A percentile compares a stretch with the other conserved stretches of the same genome.
Conservation (phyloP, 495 filamentous ascomycete genomes). For the Aspergillus carlsbadensis region DNA sequence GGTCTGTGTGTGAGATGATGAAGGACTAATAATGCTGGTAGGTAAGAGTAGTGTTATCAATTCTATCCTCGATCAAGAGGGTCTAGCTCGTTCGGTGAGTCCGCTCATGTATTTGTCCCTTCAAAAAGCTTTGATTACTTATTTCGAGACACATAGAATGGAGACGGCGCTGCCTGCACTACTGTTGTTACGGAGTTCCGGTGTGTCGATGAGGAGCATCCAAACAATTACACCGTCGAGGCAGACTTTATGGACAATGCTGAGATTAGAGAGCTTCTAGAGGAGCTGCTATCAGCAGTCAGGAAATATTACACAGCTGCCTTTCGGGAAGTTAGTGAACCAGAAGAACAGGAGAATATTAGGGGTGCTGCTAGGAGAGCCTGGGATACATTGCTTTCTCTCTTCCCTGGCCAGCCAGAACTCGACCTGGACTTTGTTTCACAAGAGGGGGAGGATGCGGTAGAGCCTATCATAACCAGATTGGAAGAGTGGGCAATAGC, state of each 20-base stretch:
- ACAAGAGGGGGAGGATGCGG: conserved; percentile 6
- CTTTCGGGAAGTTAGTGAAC: conserved; percentile 12
- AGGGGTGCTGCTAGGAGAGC: conserved; percentile 11
- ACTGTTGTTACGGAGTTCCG: conserved; percentile 35
- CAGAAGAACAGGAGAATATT: conserved; percentile 14
- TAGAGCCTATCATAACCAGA: conserved; percentile 5
- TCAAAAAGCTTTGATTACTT: background rate
- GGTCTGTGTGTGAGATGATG: background rate
- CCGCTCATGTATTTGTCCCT: background rate
- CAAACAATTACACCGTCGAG: conserved; percentile 27
- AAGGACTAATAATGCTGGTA: background rate
- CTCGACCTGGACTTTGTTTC: conserved; percentile 24
- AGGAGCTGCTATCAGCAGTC: conserved; percentile 20
- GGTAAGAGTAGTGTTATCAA: conserved; percentile 39
- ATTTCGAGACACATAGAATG: conserved; percentile 18
- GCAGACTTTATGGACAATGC: conserved; percentile 25
- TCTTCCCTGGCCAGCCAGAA: conserved; percentile 20
- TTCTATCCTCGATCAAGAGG: conserved; percentile 26
- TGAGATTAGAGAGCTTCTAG: conserved; percentile 24
- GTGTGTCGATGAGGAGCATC: conserved; percentile 20
- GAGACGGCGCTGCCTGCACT: conserved; percentile 29
- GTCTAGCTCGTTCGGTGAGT: conserved; percentile 30
- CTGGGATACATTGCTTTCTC: conserved; percentile 20
- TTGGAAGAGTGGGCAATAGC: conserved; percentile 20
- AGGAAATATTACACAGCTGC: conserved; percentile 15